Base-by-base conservation (phyloP, 2,329 filamentous ascomycete species). In the Ophiosphaerella narmari region DNA sequence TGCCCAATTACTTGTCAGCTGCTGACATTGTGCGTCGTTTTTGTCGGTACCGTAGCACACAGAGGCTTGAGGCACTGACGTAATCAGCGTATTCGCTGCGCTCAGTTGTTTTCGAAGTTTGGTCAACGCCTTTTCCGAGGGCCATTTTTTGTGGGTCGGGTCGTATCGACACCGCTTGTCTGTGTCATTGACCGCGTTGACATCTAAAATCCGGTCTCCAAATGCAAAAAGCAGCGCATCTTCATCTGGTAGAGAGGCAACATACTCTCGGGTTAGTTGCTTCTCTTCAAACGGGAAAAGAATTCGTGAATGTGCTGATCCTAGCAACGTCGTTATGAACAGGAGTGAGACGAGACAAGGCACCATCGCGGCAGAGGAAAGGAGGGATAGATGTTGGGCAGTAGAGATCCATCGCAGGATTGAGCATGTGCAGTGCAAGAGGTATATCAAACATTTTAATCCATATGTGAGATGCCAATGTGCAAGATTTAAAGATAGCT, bases 261-360 rank as follows among this genome's bases (percentile, higher is more conserved):
- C 46, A 40, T 62, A 54, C 48, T 65, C 59, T 38, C 55, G 46
- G n/a, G 64, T 65, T 32, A 67, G 47, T 43, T 67, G 64, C 13
- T 49, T 43, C 43, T 50, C 38, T 50, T 67, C 64, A 37, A 50
- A 67, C 1, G 37, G 34, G 33, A 67, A 67, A 6, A 67, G 48
- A 5, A 43, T 54, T 21, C 54, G 48, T 16, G 60, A 49, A 37
- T 63, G 59, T 12, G 54, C 48, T 26, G 51, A 45, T 5, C 35
- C 26, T 1, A 62, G 46, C 13, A 62, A 13, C 4, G 52, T 44
- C 23, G 42, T 35, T 14, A 52, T 42, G 6, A 63, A 39, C 8
- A 66, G 33, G 8, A 62, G 23, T 13, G 54, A 50, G 24, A 41
- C 29, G 12, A 60, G 12, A 11, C 48, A 36, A 39, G 39, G 42